Evolutionary conservation across 805 yeast species (phyloP).

Genomic region (Candida quercuum): DNA sequence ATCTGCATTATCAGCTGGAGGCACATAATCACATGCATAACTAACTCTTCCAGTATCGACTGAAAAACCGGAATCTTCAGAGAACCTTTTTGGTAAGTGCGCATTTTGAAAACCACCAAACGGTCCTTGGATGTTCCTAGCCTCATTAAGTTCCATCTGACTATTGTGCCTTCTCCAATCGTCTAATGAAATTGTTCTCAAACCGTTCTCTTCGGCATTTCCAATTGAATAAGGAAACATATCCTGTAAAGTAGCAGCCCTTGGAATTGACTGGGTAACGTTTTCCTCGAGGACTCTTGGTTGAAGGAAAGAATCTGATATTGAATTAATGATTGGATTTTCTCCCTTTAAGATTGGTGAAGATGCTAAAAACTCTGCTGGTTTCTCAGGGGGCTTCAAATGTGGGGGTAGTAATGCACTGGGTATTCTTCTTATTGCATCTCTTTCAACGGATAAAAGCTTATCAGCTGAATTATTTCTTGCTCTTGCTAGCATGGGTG

Average conservation of each 20-base stretch:
- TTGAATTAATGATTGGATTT: not conserved
- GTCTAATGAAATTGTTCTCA: slow-evolving; percentile 18
- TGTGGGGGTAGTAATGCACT: slow-evolving; percentile 23
- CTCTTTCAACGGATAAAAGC: slow-evolving; percentile 17
- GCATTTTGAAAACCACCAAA: no score
- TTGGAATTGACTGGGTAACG: slow-evolving; percentile 19
- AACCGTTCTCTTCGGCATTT: slow-evolving; percentile 1
- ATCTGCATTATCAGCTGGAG: no score
- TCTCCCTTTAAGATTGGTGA: not conserved
- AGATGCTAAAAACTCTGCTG: not conserved
- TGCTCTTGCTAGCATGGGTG: slow-evolving; percentile 11
- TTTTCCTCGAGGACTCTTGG: slow-evolving; percentile 4
- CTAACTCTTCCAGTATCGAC: not conserved
- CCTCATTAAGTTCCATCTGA: slow-evolving; percentile 8
- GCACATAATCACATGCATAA: no score
- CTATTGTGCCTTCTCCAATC: no score
- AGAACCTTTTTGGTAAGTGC: slow-evolving; percentile 1
- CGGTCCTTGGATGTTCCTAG: no score
- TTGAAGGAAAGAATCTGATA: not conserved
- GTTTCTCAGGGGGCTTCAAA: slow-evolving; percentile 15
- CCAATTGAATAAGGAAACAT: slow-evolving; percentile 12
- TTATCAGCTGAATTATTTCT: slow-evolving; percentile 6
- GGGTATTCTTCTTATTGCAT: slow-evolving; percentile 23
- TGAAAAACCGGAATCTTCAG: slow-evolving; percentile 1
- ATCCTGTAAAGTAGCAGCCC: slow-evolving; percentile 12